These are phyloP conservation scores for Berkeleyomyces rouxiae DNA, from an alignment of 2,329 filamentous ascomycete genomes.

Conservation along the genomic window DNA sequence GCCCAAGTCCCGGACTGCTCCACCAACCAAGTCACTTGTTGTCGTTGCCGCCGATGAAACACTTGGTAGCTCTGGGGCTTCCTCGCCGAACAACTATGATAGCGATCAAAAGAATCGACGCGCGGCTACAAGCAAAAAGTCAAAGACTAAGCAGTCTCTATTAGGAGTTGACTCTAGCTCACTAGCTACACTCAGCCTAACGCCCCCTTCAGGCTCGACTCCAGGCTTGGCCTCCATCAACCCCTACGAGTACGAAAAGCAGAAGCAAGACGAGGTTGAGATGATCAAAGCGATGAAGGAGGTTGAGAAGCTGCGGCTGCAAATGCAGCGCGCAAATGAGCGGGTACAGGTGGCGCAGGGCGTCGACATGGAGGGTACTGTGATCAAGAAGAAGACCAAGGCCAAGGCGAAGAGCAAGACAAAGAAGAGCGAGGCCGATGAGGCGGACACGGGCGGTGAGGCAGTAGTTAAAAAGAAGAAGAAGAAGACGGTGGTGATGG, in stretches of 20 bases:
- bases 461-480: constrained; percentile 9
- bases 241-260: constrained; percentile 41
- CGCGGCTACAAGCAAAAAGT: constrained; percentile 23
- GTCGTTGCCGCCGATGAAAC: constrained; percentile 60
- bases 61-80: constrained; percentile 36
- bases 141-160: constrained; percentile 37
- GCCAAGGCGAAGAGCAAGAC: constrained; percentile 26
- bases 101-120: constrained; percentile 32
- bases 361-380: constrained; percentile 46
- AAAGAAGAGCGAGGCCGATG: constrained; percentile 8
- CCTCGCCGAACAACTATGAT: constrained; percentile 32
- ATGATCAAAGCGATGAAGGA: constrained; percentile 80
- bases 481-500: constrained; percentile 14
- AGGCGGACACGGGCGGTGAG: neutral
- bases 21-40: constrained; percentile 32
- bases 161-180: constrained; percentile 79
- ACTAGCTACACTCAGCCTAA: constrained; percentile 55
- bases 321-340: constrained; percentile 76
- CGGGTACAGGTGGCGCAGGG: constrained; percentile 54
- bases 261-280: constrained; percentile 65
- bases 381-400: constrained; percentile 53
- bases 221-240: constrained; percentile 19
- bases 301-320: constrained; percentile 67
- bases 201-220: constrained; percentile 14
- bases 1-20: constrained; percentile 25